phyloP scores from a whole-genome alignment of 305 asterid genomes.

The Fraxinus paxiana region DNA sequence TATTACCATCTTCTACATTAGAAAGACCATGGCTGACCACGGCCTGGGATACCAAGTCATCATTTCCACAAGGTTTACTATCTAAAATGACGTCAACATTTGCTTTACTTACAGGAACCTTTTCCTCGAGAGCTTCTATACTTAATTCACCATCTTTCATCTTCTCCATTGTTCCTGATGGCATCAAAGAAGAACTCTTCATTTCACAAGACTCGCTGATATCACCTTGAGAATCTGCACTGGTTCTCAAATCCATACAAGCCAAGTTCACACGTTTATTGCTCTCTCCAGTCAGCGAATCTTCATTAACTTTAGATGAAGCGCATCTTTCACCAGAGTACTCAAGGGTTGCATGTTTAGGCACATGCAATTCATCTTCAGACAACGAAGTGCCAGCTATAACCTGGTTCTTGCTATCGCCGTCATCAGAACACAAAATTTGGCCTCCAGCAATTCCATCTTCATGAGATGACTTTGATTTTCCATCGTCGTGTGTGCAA shows the following conservation, averaged over 20 bases:
- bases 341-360: constrained; percentile 16
- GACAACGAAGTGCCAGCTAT: constrained; percentile 19
- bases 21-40: constrained; percentile 20
- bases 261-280: neutral
- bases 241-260: constrained; percentile 18
- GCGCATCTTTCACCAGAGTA: constrained; percentile 22
- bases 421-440: constrained; percentile 18
- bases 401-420: constrained; percentile 31
- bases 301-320: constrained; percentile 23
- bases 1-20: constrained; percentile 26
- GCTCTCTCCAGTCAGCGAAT: constrained; percentile 9
- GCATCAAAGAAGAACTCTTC: constrained; percentile 25
- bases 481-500: constrained; percentile 33
- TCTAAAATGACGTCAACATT: constrained; percentile 23
- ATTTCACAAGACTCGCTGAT: constrained; percentile 29
- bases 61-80: constrained; percentile 18
- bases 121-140: constrained; percentile 29
- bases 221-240: constrained; percentile 19
- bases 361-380: constrained; percentile 21
- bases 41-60: constrained; percentile 22
- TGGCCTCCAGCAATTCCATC: constrained; percentile 21
- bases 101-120: constrained; percentile 9
- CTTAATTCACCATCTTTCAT: constrained; percentile 29
- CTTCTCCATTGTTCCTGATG: constrained; percentile 24
- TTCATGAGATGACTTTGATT: constrained; percentile 34